Base-by-base conservation (phyloP, 2,329 filamentous ascomycete species). In the Aspergillus cejpii region DNA sequence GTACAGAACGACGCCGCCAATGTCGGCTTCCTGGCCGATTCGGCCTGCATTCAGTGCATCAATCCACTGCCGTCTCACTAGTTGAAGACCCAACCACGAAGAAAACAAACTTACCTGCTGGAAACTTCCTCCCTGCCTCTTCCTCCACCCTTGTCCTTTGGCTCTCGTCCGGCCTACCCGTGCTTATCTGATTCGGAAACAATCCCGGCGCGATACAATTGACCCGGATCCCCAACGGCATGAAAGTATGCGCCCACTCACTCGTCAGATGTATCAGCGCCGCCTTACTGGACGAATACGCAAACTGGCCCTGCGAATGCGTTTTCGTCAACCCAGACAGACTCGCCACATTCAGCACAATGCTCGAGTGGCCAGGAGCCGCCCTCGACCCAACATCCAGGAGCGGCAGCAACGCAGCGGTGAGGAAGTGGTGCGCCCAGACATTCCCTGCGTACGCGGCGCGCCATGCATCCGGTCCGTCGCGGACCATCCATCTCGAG, bases 181-280 rank as follows among this genome's bases (percentile, higher is more conserved):
- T 71, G 2, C 77, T 80, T 74, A 80, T 79, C 60, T 80, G 75
- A 11, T 69, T 73, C 0, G 76, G 76, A 58, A 80, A 80, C 3
- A 79, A 68, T 23, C 76, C 75, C 0, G 76, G 78, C 2, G 77
- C 74, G 51, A 81, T 78, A 37, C 65, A 70, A 60, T 81, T 81
- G 50, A 81, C 69, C 11, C 77, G 64, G 41, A 81, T 73, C 59
- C 78, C 76, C 39, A 79, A 67, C 31, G 72, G 68, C n/a, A 72
- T 68, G 21, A 81, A 70, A 45, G 78, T 74, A 7, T 69, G 68
- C 1, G 76, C 74, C 6, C 81, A 66, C 67, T 79, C 70, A 52
- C 73, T 73, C 20, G 73, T 80, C 10, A 80, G 62, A 49, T 81
- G 77, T 37, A 78, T 73, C 6, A 70, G 51, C 19, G 55, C 61